These are phyloP conservation scores for Leishmania aethiopica DNA, from an alignment of 208 protist genomes.

Conservation along the genomic window DNA sequence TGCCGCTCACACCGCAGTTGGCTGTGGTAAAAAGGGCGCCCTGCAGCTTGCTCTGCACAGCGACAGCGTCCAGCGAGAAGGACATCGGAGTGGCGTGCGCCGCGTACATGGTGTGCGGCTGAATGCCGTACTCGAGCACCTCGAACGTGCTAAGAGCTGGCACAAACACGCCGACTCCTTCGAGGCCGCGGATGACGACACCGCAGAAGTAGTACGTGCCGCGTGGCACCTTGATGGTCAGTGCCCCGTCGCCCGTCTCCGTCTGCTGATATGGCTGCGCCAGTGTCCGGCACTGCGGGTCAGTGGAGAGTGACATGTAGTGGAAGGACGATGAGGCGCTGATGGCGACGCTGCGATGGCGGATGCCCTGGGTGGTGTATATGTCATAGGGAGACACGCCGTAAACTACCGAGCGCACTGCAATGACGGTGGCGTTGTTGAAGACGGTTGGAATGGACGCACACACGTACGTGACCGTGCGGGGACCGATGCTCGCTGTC, in stretches of 20 bases:
- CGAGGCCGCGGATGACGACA: conserved; percentile 21
- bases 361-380: conserved; percentile 35
- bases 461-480: conserved; percentile 43
- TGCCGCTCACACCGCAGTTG: conserved; percentile 21
- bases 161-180: conserved; percentile 40
- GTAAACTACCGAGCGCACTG: conserved; percentile 30
- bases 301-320: conserved; percentile 45
- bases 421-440: conserved; percentile 22
- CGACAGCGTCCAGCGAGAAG: conserved; percentile 47
- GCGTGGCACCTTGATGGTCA: conserved; percentile 45
- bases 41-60: conserved; percentile 21
- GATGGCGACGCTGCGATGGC: conserved; percentile 42
- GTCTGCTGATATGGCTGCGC: conserved; percentile 38
- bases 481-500: conserved; percentile 15
- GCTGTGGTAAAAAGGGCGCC: conserved; percentile 34
- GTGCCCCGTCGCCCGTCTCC: conserved; percentile 3
- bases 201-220: conserved; percentile 73
- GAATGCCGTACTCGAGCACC: conserved; percentile 63
- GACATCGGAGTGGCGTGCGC: conserved; percentile 46
- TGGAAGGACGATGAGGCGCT: conserved; percentile 24
- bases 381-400: conserved; percentile 33
- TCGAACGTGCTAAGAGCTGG: conserved; percentile 37
- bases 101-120: conserved; percentile 66
- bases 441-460: conserved; percentile 36
- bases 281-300: conserved; percentile 40